Evolutionary conservation across 2,329 filamentous ascomycete genomes (phyloP).

Genomic region (Fusarium compactum): DNA sequence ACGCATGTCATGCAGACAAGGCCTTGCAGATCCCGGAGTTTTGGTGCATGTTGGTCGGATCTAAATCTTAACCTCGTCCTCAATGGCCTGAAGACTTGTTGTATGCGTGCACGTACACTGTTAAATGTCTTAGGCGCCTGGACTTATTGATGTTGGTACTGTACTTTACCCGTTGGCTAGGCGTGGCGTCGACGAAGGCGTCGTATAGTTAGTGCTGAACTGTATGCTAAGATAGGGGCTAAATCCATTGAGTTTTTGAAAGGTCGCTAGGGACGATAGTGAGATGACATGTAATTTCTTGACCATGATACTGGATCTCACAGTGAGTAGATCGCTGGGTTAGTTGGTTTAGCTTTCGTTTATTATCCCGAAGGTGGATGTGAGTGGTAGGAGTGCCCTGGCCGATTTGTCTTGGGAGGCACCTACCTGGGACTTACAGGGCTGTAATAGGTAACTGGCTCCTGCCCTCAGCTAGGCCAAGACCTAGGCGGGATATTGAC

Average conservation of each 20-base stretch:
- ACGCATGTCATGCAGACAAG: conserved; percentile 26
- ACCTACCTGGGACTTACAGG: neutral
- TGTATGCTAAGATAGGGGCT: neutral
- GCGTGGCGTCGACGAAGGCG: conserved; percentile 16
- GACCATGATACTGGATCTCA: neutral
- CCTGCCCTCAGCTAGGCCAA: neutral
- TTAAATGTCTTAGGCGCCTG: conserved; percentile 18
- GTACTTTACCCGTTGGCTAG: neutral
- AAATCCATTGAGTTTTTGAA: neutral
- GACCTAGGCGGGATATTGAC: neutral
- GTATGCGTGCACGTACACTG: conserved; percentile 4
- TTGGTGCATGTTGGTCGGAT: neutral
- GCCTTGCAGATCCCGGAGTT: conserved; percentile 10
- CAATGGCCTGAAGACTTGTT: conserved; percentile 15
- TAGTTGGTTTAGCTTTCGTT: neutral
- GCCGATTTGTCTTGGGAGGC: neutral
- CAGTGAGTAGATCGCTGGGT: neutral
- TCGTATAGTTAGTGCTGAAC: neutral
- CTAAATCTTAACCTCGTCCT: neutral
- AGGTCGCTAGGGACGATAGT: neutral
- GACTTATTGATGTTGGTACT: conserved; percentile 4
- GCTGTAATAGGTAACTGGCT: neutral
- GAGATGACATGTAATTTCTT: neutral
- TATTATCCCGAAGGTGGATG: neutral
- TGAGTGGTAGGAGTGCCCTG: neutral